Conservation (phyloP, 2,329 filamentous ascomycete species). For the Niveomyces coronatus region DNA sequence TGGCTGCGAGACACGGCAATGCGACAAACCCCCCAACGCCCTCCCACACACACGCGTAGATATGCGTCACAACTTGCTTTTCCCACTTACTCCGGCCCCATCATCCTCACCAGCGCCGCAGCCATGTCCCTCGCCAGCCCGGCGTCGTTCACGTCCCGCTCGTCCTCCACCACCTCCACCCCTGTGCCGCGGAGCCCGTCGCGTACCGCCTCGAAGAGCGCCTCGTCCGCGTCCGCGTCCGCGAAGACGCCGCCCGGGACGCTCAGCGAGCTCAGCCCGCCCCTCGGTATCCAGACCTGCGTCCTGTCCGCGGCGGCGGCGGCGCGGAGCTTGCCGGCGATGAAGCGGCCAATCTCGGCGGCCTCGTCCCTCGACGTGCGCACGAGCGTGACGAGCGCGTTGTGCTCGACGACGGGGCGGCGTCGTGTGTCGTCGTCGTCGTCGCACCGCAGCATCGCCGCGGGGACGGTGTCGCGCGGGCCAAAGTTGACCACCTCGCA, state of each 20-base stretch:
- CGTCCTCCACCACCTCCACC: constrained; percentile 39
- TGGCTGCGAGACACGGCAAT: no score
- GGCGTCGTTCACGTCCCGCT: constrained; percentile 43
- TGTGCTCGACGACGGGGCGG: constrained; percentile 52
- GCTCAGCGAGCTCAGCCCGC: constrained; percentile 52
- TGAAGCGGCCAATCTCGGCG: constrained; percentile 40
- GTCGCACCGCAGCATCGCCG: constrained; percentile 37
- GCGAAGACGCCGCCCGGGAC: constrained; percentile 43
- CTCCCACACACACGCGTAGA: no score
- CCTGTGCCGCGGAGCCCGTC: constrained; percentile 35
- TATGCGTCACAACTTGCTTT: no score
- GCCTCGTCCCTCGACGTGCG: constrained; percentile 51
- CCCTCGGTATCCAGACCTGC: constrained; percentile 48
- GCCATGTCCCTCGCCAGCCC: constrained; percentile 39
- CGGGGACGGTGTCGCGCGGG: constrained; percentile 41
- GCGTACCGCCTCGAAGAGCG: constrained; percentile 42
- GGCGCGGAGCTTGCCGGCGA: constrained; percentile 40
- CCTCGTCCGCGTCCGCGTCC: constrained; percentile 30
- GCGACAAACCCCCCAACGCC: no score
- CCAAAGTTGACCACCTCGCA: constrained; percentile 58
- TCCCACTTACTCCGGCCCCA: constrained; percentile 15
- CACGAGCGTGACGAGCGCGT: constrained; percentile 56
- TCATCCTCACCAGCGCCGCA: constrained; percentile 24
- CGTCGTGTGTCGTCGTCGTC: constrained; percentile 51
- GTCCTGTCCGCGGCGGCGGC: constrained; percentile 30